phyloP scores from a whole-genome alignment of 371 early-diverging fungal genomes.

The Haplosporangium sp. region DNA sequence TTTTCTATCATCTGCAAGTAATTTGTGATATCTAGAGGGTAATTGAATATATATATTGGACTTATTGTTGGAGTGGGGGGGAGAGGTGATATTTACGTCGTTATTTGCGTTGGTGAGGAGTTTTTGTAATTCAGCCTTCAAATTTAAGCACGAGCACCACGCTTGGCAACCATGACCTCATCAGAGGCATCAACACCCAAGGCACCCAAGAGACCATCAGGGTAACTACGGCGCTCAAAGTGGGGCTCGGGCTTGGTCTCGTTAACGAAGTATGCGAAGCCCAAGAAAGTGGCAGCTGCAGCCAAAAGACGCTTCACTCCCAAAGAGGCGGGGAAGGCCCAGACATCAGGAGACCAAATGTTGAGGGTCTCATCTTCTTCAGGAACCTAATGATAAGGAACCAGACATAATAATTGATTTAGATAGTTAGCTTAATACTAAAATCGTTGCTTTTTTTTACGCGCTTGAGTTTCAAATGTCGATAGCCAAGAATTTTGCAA shows the following conservation, averaged over 20 bases:
- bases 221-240: constrained; percentile 47
- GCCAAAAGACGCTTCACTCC: constrained; percentile 64
- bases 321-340: constrained; percentile 65
- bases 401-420: background rate
- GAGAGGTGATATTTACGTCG: no score
- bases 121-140: no score
- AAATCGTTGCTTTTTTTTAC: no score
- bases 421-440: no score
- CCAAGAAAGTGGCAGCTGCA: constrained; percentile 56
- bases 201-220: constrained; percentile 40
- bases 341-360: constrained; percentile 76
- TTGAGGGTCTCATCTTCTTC: constrained; percentile 73
- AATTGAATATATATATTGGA: no score
- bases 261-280: constrained; percentile 62
- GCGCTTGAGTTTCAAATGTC: no score
- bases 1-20: no score
- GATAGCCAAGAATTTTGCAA: no score
- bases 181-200: constrained; percentile 50
- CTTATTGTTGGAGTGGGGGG: no score
- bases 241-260: constrained; percentile 61
- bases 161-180: constrained; percentile 54
- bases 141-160: constrained; percentile 54
- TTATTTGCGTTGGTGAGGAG: no score
- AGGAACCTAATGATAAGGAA: constrained; percentile 59
- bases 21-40: no score